These are phyloP conservation scores for Nicotiana tabacum DNA, from an alignment of 257 asterid species.

Conservation along the genomic window DNA sequence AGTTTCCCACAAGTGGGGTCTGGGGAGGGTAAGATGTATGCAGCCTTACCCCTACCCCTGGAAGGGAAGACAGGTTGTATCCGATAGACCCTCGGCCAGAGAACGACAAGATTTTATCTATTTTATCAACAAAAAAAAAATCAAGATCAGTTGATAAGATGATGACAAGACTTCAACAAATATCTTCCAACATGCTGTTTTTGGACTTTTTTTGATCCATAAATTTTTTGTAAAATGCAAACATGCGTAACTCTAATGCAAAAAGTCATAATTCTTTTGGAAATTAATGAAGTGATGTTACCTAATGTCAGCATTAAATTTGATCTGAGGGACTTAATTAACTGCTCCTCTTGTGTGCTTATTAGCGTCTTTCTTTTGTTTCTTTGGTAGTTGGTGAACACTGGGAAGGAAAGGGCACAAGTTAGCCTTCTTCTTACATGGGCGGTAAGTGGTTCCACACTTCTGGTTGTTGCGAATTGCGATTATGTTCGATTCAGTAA, in stretches of 20 bases:
- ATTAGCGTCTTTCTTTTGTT: conserved; percentile 2
- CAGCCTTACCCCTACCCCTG: too few relatives aligned
- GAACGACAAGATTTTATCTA: too few relatives aligned
- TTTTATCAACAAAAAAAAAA: too few relatives aligned
- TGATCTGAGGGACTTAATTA: not conserved
- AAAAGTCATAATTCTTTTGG: not conserved
- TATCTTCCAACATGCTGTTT: not conserved
- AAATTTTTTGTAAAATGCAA: not conserved
- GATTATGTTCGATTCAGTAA: conserved; percentile 2
- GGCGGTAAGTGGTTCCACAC: conserved; percentile 65
- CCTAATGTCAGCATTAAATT: not conserved
- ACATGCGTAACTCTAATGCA: not conserved
- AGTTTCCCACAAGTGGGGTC: too few relatives aligned
- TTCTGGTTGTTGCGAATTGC: conserved; percentile 4
- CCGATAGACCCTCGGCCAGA: too few relatives aligned
- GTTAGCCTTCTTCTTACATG: conserved; percentile 95
- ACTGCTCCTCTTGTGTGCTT: conserved; percentile 16
- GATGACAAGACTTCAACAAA: not conserved
- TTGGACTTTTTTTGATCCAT: not conserved
- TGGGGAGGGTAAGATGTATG: too few relatives aligned
- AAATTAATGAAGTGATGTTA: not conserved
- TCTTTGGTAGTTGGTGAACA: conserved; percentile 77
- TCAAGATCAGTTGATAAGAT: too few relatives aligned
- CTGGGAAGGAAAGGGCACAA: conserved; percentile 98
- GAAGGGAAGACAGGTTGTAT: too few relatives aligned